Percentiles rank a stretch among this genome's conserved stretches.
Evolutionary conservation across 495 filamentous ascomycete genomes (phyloP).

Genomic region (Opeltia flavorubescens): DNA sequence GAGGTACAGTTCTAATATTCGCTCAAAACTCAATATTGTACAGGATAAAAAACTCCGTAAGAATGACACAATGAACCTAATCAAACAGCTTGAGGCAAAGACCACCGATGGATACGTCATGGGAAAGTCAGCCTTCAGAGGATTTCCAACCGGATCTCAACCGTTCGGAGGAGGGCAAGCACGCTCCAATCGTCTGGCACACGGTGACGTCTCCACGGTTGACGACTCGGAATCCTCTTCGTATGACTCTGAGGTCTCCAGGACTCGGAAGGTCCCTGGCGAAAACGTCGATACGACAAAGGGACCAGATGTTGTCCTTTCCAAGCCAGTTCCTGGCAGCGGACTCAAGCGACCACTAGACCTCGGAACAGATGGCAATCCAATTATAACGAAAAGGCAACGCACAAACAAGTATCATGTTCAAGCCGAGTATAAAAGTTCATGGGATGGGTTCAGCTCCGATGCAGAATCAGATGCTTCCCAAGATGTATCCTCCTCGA

Average conservation of each 20-base stretch:
- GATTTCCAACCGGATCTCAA: conserved; percentile 47
- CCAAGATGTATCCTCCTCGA: neutral
- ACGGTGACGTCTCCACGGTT: conserved; percentile 5
- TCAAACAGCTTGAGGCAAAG: conserved; percentile 63
- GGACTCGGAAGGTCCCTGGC: too few relatives aligned
- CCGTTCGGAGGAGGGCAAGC: conserved; percentile 44
- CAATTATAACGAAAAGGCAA: conserved; percentile 56
- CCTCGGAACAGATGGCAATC: conserved; percentile 58
- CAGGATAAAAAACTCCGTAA: conserved; percentile 85
- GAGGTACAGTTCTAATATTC: neutral
- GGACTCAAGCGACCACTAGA: conserved; percentile 83
- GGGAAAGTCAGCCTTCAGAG: conserved; percentile 50
- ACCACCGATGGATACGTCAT: conserved; percentile 74
- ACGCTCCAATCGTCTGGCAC: conserved; percentile 37
- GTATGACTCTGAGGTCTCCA: conserved; percentile 19
- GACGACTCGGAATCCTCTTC: conserved; percentile 3
- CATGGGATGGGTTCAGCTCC: conserved; percentile 50
- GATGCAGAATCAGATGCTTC: conserved; percentile 21
- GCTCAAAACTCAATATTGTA: neutral
- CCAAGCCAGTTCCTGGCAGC: conserved; percentile 40
- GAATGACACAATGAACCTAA: conserved; percentile 75
- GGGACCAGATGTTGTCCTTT: neutral
- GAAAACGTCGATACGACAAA: neutral
- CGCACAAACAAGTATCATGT: conserved; percentile 22
- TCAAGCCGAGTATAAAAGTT: conserved; percentile 27